A percentile compares a stretch with the other conserved stretches of the same genome.
Conservation (phyloP, 768 basidiomycete genomes). For the Stropharia rugosoannulata region DNA sequence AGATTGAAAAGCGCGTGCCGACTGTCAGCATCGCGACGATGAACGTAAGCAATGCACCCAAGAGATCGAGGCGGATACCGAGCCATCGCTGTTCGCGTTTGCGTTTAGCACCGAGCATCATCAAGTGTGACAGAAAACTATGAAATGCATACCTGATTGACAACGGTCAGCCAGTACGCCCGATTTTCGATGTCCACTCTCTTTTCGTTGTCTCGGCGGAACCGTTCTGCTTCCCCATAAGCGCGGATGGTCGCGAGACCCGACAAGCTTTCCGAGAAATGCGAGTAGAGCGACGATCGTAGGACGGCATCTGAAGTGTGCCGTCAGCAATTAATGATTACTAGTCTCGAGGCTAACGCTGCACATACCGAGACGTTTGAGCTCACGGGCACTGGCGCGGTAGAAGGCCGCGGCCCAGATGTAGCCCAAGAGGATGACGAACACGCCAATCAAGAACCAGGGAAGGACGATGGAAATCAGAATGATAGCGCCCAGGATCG, state of each 20-base stretch:
- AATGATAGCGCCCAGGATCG: slow-evolving; percentile 75
- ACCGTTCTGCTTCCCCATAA: slow-evolving; percentile 78
- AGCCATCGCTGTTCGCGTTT: slow-evolving; percentile 65
- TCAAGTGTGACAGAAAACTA: background rate
- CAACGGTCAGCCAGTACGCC: slow-evolving; percentile 85
- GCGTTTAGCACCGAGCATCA: slow-evolving; percentile 24
- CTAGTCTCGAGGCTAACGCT: background rate
- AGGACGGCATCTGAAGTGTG: slow-evolving; percentile 67
- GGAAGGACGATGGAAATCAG: slow-evolving; percentile 76
- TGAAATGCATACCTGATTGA: slow-evolving; percentile 59
- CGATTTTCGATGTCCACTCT: slow-evolving; percentile 84
- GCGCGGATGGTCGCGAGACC: slow-evolving; percentile 88
- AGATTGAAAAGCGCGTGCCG: slow-evolving; percentile 69
- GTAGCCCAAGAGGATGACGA: slow-evolving; percentile 59
- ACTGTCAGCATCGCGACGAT: slow-evolving; percentile 80
- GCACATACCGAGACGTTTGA: slow-evolving; percentile 66
- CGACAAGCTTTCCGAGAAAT: slow-evolving; percentile 89
- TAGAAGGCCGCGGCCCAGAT: slow-evolving; percentile 78
- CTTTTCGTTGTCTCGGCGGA: slow-evolving; percentile 71
- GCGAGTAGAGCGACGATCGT: slow-evolving; percentile 83
- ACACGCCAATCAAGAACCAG: slow-evolving; percentile 82
- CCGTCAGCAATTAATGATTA: background rate
- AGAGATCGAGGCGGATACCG: slow-evolving; percentile 84
- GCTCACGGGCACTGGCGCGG: slow-evolving; percentile 79
- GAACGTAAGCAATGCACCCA: slow-evolving; percentile 72